Evolutionary conservation across 106 monocot species (phyloP).

Genomic region (Amphibolis antarctica): DNA sequence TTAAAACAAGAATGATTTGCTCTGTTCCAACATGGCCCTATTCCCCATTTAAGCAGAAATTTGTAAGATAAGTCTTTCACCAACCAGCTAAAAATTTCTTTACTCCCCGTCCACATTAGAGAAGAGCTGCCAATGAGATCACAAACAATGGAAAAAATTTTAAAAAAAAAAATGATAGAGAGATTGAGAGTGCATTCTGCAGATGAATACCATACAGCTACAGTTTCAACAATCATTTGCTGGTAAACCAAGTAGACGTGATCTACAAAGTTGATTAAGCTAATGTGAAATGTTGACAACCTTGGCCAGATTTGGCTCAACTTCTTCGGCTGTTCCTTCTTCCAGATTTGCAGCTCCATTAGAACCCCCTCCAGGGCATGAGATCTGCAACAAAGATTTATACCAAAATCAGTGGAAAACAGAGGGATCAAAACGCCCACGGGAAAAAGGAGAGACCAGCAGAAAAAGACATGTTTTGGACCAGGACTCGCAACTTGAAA

Average conservation of each 20-base stretch:
- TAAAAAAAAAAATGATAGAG: too few species aligned
- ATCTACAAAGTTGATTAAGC: neutral
- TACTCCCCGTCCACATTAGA: neutral
- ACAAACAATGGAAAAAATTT: neutral
- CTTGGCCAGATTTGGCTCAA: conserved; percentile 9
- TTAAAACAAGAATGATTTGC: too few species aligned
- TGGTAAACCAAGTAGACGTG: neutral
- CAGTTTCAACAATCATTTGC: too few species aligned
- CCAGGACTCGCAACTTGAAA: too few species aligned
- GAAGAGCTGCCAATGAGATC: neutral
- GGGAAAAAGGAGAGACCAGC: neutral
- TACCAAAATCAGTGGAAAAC: neutral
- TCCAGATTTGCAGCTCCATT: conserved; percentile 7
- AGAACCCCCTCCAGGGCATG: neutral
- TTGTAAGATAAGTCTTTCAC: neutral
- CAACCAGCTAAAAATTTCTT: neutral
- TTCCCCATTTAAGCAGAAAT: too few species aligned
- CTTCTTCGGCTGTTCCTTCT: neutral
- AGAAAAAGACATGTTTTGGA: too few species aligned
- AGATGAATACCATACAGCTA: too few species aligned
- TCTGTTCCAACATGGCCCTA: too few species aligned
- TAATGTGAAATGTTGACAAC: neutral
- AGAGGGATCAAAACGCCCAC: neutral
- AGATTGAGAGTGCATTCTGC: too few species aligned
- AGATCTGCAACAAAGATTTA: conserved; percentile 7